These are phyloP conservation scores for Exophiala sp. DNA, from an alignment of 2,329 filamentous ascomycete species.

Conservation along the genomic window DNA sequence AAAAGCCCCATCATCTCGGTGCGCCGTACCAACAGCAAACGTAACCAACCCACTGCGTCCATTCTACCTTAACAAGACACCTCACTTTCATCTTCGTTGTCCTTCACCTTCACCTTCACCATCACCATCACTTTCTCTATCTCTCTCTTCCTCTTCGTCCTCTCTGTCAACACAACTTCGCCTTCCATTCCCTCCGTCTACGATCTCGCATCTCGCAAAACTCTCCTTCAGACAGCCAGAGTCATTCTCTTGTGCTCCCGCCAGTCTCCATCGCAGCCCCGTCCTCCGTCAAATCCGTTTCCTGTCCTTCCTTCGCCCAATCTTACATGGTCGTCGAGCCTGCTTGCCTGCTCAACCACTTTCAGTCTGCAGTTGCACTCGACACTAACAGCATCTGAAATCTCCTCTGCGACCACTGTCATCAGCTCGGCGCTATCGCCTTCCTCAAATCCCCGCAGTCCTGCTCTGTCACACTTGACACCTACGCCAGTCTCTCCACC, in stretches of 20 bases:
- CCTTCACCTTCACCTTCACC: neutral
- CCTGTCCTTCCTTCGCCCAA: slow-evolving; percentile 24
- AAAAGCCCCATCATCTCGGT: too few relatives aligned
- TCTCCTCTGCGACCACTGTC: slow-evolving; percentile 12
- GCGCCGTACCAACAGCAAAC: too few relatives aligned
- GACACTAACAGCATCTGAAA: neutral
- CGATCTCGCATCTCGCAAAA: slow-evolving; percentile 19
- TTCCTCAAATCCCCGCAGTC: slow-evolving; percentile 5
- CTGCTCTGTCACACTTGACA: slow-evolving; percentile 11
- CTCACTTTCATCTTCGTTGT: neutral
- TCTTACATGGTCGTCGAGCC: slow-evolving; percentile 20
- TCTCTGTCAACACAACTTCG: slow-evolving; percentile 23
- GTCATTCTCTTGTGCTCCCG: slow-evolving; percentile 26
- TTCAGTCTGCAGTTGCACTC: slow-evolving; percentile 7
- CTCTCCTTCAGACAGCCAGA: slow-evolving; percentile 27
- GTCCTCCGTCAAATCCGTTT: slow-evolving; percentile 23
- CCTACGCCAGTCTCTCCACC: slow-evolving; percentile 11
- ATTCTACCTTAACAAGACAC: neutral
- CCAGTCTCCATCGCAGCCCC: slow-evolving; percentile 9
- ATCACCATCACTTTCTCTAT: slow-evolving; percentile 1
- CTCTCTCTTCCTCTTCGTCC: slow-evolving; percentile 17
- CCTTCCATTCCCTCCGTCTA: slow-evolving; percentile 12
- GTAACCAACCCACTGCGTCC: neutral
- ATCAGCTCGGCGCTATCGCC: slow-evolving; percentile 20
- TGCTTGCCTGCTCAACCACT: slow-evolving; percentile 4